These are phyloP conservation scores for Warburgia ugandensis DNA, from an alignment of 164 flowering plant species.

Conservation along the genomic window DNA sequence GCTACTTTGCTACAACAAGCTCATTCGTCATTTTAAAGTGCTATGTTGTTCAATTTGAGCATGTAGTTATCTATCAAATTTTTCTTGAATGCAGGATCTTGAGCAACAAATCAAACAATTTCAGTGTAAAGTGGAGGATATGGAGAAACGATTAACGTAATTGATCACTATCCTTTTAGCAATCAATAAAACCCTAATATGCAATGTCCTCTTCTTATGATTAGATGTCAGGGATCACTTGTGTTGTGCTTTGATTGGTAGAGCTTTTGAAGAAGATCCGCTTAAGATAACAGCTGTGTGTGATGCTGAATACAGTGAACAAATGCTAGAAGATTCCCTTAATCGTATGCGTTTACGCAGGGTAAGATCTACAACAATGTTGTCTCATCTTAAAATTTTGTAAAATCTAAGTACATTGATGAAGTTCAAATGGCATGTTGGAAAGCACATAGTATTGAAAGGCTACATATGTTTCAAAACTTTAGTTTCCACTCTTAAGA, in stretches of 20 bases:
- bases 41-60: background rate
- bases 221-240: background rate
- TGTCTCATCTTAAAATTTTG: background rate
- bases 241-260: background rate
- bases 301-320: constrained; percentile 8
- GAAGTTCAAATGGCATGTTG: no score
- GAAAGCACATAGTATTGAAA: no score
- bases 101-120: constrained; percentile 1
- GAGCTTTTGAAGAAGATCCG: constrained; percentile 6
- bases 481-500: no score
- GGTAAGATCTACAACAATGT: background rate
- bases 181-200: background rate
- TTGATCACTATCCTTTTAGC: background rate
- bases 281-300: constrained; percentile 1
- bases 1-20: constrained; percentile 5
- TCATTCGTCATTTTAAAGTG: no score
- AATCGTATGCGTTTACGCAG: constrained; percentile 1
- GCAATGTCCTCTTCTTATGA: background rate
- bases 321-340: constrained; percentile 1
- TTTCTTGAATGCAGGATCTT: constrained; percentile 2
- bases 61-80: background rate
- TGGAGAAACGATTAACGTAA: background rate
- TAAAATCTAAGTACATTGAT: no score
- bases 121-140: constrained; percentile 5
- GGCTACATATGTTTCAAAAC: no score